Base-by-base conservation (phyloP, 139 green algal genomes). In the Volvox africanus region DNA sequence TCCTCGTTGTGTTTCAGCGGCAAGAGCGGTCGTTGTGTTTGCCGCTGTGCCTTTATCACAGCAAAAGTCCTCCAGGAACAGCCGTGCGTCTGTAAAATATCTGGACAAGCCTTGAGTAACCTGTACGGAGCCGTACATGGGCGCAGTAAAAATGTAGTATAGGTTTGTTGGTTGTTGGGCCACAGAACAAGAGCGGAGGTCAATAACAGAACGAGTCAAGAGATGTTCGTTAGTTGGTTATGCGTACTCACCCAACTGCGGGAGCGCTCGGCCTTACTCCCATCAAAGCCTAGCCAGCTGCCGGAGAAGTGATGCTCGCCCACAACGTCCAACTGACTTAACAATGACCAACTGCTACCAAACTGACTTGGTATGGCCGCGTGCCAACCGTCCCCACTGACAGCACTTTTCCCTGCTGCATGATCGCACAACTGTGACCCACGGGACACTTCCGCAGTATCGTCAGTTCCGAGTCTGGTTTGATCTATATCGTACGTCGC, bases 231-330 rank as follows among this genome's bases (percentile, higher is more conserved):
- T n/a, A n/a, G n/a, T n/a, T n/a, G n/a, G n/a, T n/a, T n/a, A n/a
- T n/a, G n/a, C 44, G 44, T 55, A 73, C 78, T 65, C 81, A 93
- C 91, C 91, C 85, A 73, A 12, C 50, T n/a, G 11, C 61, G 32
- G 1, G 90, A 77, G 19, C 82, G 80, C 62, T 89, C 65, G 26
- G 84, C 82, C 82, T 92, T 93, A 44, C 67, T 86, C 12, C 91
- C 91, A 26, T 93, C 91, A n/a, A 81, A 87, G 0, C 91, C 91
- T 17, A 93, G 82, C 91, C 91, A 93, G 91, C 76, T 89, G 24
- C 91, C 91, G 13, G 44, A 82, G 76, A 93, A 93, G 82, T 93
- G 91, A 88, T 93, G 91, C 62, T 86, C 76, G 21, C 91, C 91
- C 44, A 91, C 87, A 24, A 93, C 37, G 19, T 89, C 84, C 37